Base-by-base conservation (phyloP, 208 protist genomes). In the Strigomonas galati region DNA sequence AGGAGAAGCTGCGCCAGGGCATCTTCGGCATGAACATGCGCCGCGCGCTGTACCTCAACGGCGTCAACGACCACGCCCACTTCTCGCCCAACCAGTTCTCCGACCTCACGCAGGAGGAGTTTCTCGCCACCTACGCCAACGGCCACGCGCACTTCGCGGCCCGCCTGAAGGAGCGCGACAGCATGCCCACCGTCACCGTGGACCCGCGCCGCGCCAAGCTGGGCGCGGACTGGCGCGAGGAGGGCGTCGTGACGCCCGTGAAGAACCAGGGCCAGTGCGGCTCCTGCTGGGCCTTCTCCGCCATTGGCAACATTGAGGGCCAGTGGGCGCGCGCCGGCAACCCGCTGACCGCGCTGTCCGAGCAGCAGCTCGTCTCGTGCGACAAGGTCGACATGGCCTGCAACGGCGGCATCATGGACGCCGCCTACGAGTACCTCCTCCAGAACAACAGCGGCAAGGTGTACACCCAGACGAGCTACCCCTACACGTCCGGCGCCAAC, bases 211-310 rank as follows among this genome's bases (percentile, higher is more conserved):
- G 32, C 65, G 55, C 28, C 26, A 66, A 65, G 28, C 23, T 32
- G 14, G 57, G 24, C 14, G 27, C 40, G 32, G 94, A 98, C 78
- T 98, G 94, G 96, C 83, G 90, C 46, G 46, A 82, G 49, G 57
- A 93, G 27, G 85, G 85, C 52, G 88, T 83, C 23, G 94, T 99
- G 55, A 95, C 92, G 7, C 72, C 60, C 9, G 95, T 99, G 52
- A 98, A 98, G 89, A 74, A 98, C 72, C 97, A 98, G 79, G 92
- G 93, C 49, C 68, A 69, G 46, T 99, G 97, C 81, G 98, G 97
- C 70, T 97, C 90, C 23, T 99, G 97, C 82, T 99, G 97, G 97
- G 71, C 97, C 57, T 99, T 99, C 90, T 92, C 89, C 10, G 81
- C 97, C 21, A 96, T 93, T 46, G 94, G 92, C 53, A 78, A 94